Percentiles rank a stretch among this genome's conserved stretches.
These are phyloP conservation scores for Nidularia sp. DNA, from an alignment of 768 basidiomycete genomes.

Conservation along the genomic window DNA sequence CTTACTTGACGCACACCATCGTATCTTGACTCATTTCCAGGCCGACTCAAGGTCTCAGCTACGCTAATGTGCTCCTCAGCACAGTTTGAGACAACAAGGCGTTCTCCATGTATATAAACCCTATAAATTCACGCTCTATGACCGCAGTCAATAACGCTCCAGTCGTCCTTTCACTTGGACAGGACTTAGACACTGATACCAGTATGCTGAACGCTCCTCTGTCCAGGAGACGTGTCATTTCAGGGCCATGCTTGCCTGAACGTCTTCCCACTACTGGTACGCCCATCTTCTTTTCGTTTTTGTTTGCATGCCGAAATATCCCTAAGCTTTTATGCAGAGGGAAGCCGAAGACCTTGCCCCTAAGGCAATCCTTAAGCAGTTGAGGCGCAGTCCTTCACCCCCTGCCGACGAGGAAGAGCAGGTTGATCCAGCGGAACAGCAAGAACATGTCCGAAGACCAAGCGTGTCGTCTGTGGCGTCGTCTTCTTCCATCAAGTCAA, in stretches of 20 bases:
- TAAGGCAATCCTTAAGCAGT: conserved; percentile 50
- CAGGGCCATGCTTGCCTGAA: conserved; percentile 59
- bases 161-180: conserved; percentile 27
- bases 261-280: conserved; percentile 66
- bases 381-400: conserved; percentile 15
- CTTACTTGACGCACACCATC: no score
- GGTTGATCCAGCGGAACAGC: no score
- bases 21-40: no score
- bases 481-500: conserved; percentile 7
- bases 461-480: conserved; percentile 17
- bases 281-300: conserved; percentile 15
- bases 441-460: conserved; percentile 1
- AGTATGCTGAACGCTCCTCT: conserved; percentile 6
- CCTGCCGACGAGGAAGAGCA: conserved; percentile 10
- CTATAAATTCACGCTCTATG: background rate
- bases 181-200: conserved; percentile 13
- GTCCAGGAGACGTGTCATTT: conserved; percentile 36
- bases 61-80: background rate
- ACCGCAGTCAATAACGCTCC: conserved; percentile 28
- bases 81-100: background rate
- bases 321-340: conserved; percentile 61
- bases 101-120: background rate
- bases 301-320: conserved; percentile 15
- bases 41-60: no score
- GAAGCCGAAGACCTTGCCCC: conserved; percentile 64